Evolutionary conservation across 2,329 filamentous ascomycete species (phyloP).

Genomic region (Seiridium unicorne): DNA sequence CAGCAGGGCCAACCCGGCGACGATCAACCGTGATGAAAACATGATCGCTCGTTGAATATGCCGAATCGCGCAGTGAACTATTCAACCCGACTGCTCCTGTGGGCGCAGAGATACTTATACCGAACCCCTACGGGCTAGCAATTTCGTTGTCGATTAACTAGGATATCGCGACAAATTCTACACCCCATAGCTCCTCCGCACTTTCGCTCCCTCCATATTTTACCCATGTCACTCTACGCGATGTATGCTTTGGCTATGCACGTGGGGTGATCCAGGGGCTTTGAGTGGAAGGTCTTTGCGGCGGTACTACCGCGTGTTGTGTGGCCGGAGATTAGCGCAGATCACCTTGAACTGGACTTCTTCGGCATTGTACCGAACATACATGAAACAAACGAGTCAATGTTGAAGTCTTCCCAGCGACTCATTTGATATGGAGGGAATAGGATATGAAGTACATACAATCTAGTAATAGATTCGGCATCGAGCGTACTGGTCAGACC

Average conservation of each 20-base stretch:
- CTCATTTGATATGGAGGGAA: not conserved
- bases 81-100: not conserved
- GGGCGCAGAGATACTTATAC: not conserved
- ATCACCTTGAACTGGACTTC: not conserved
- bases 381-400: not conserved
- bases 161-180: too few species aligned
- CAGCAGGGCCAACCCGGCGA: not conserved
- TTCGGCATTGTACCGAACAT: conserved; percentile 2
- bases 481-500: too few species aligned
- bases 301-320: not conserved
- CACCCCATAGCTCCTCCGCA: not conserved
- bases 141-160: too few species aligned
- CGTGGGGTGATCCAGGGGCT: not conserved
- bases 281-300: not conserved
- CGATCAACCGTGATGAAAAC: not conserved
- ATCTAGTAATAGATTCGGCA: not conserved
- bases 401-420: too few species aligned
- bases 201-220: not conserved
- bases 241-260: not conserved
- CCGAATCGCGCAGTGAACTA: not conserved
- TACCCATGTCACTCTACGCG: not conserved
- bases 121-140: too few species aligned
- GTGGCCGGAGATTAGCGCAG: not conserved
- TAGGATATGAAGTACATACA: not conserved
- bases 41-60: not conserved